A percentile compares a stretch with the other conserved stretches of the same genome.
phyloP scores from a whole-genome alignment of 805 yeast species.

The Ogataea methanolica region DNA sequence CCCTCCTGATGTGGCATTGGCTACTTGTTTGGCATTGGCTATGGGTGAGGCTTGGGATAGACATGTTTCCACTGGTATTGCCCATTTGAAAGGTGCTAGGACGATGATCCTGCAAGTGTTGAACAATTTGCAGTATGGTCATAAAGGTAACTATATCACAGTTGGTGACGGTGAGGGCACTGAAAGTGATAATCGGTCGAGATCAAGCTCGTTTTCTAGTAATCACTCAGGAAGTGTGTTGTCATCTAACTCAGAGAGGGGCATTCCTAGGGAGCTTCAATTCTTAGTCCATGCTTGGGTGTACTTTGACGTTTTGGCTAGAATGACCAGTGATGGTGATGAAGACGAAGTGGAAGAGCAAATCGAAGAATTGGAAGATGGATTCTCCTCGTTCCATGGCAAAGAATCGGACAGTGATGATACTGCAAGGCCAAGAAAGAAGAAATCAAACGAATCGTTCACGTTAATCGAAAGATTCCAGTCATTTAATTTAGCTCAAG shows the following conservation, averaged over 20 bases:
- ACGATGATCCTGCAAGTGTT: slow-evolving; percentile 51
- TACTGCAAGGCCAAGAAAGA: slow-evolving; percentile 2
- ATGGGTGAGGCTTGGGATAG: slow-evolving; percentile 68
- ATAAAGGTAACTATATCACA: slow-evolving; percentile 9
- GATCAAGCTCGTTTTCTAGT: slow-evolving; percentile 7
- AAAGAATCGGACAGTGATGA: slow-evolving; percentile 1
- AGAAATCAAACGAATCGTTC: slow-evolving; percentile 15
- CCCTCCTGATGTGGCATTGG: slow-evolving; percentile 62
- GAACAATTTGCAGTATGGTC: slow-evolving; percentile 16
- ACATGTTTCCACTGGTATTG: slow-evolving; percentile 61
- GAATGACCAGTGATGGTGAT: slow-evolving; percentile 51
- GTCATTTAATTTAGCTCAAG: slow-evolving; percentile 29
- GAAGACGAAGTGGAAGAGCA: slow-evolving; percentile 30
- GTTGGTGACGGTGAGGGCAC: not conserved
- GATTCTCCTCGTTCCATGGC: not conserved
- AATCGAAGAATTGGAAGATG: slow-evolving; percentile 1
- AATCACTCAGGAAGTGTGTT: not conserved
- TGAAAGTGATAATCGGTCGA: not conserved
- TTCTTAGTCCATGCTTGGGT: slow-evolving; percentile 62
- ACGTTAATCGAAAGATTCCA: slow-evolving; percentile 38
- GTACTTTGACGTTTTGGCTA: slow-evolving; percentile 62
- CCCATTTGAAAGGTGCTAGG: slow-evolving; percentile 64
- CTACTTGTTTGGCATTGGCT: slow-evolving; percentile 59
- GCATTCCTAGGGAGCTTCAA: slow-evolving; percentile 40
- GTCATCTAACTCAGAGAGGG: slow-evolving; percentile 4